Percentiles rank a stretch among this genome's conserved stretches.
Evolutionary conservation across 495 filamentous ascomycete species (phyloP).

Genomic region (Penicillium angulare): DNA sequence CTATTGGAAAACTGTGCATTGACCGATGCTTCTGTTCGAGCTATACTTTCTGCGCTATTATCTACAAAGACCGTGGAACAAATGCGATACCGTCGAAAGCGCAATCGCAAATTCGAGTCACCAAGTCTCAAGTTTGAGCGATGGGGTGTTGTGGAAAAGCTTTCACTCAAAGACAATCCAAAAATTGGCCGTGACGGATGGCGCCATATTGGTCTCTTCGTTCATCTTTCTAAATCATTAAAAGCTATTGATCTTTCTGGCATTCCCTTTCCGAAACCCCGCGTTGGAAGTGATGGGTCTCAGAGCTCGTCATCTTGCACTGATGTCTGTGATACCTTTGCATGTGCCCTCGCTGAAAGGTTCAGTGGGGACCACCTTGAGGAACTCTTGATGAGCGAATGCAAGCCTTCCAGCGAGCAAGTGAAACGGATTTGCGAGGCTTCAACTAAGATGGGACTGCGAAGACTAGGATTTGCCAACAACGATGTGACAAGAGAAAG

Average conservation of each 20-base stretch:
- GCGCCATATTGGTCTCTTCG: constrained; percentile 85
- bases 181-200: constrained; percentile 85
- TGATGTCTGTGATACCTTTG: constrained; percentile 61
- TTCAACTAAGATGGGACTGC: constrained; percentile 67
- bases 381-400: constrained; percentile 80
- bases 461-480: constrained; percentile 76
- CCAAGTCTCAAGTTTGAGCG: constrained; percentile 36
- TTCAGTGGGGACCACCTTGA: constrained; percentile 74
- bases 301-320: constrained; percentile 1
- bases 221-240: constrained; percentile 83
- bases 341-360: constrained; percentile 72
- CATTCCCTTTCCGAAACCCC: constrained; percentile 68
- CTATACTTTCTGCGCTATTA: constrained; percentile 82
- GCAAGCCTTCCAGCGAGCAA: constrained; percentile 65
- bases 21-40: constrained; percentile 78
- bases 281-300: constrained; percentile 19
- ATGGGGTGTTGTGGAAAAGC: constrained; percentile 75
- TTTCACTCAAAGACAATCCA: constrained; percentile 84
- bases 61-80: constrained; percentile 69
- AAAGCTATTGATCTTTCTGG: constrained; percentile 84
- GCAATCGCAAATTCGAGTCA: constrained; percentile 24
- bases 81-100: constrained; percentile 45
- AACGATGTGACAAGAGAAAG: constrained; percentile 73
- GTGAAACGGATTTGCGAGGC: constrained; percentile 75
- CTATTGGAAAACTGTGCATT: constrained; percentile 83